Base-by-base conservation (phyloP, 1,139 yeast species). In the Candida sanyaensis region DNA sequence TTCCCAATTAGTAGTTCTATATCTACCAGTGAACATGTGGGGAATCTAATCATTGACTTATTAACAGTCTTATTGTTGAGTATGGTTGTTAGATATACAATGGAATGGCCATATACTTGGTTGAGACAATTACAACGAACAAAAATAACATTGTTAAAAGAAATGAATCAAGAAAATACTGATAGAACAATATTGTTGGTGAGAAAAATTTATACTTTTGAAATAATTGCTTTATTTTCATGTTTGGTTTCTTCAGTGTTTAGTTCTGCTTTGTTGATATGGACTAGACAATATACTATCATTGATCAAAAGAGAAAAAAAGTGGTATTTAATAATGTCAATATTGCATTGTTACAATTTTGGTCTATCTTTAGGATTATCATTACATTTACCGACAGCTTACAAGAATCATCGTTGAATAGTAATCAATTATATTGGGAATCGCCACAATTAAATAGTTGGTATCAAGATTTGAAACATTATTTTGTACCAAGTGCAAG, bases 101-200 rank as follows among this genome's bases (percentile, higher is more conserved):
- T 63, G 27, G 73, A 69, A 42, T 69, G 74, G 75, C 75, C 75
- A 1, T 69, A 71, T 68, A 54, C 54, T 11, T 69, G 75, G 75
- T 50, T 63, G 12, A 49, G 56, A n/a, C 63, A 61, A 36, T 54
- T 71, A 13, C 56, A 56, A 40, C 54, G 52, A 5, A 50, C 64
- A 6, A 66, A 63, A 44, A 41, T 42, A 1, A 55, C 50, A 32
- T 41, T 65, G 33, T 48, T 64, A 6, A 52, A 54, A 37, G 55
- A 61, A 37, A 49, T 57, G 32, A 59, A 59, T 36, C 12, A 27
- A 23, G 44, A 52, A 11, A 43, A 43, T 30, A 31, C 50, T 13
- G 50, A 44, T 27, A 46, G 46, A 23, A 45, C 46, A 2, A 36
- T 52, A n/a, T 37, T 51, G 32, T 38, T 55, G 28, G 48, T 62